These are phyloP conservation scores for Penicillium aurantiogriseum DNA, from an alignment of 2,329 filamentous ascomycete species.

Conservation along the genomic window DNA sequence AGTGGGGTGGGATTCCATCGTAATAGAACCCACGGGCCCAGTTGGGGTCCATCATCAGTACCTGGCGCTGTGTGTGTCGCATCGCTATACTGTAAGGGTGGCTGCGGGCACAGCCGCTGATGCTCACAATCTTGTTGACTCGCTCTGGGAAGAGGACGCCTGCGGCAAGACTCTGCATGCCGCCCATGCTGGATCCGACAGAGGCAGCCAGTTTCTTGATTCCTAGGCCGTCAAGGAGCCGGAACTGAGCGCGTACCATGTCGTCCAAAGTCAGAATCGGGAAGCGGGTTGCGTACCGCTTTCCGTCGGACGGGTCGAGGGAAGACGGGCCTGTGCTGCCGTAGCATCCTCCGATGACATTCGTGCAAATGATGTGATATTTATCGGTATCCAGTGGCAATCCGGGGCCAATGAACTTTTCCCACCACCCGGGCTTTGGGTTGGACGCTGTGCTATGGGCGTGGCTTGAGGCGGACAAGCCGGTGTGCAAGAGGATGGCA, in stretches of 20 bases:
- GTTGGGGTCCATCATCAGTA: slow-evolving; percentile 97
- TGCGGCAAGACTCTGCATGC: slow-evolving; percentile 92
- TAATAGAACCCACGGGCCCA: slow-evolving; percentile 98
- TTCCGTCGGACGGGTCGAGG: slow-evolving; percentile 81
- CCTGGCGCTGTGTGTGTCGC: slow-evolving; percentile 95
- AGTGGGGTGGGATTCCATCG: slow-evolving; percentile 80
- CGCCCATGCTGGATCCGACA: slow-evolving; percentile 95
- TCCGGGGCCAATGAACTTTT: slow-evolving; percentile 92
- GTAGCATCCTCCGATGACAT: slow-evolving; percentile 93
- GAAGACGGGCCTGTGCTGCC: slow-evolving; percentile 89
- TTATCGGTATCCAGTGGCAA: slow-evolving; percentile 83
- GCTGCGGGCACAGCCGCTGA: slow-evolving; percentile 88
- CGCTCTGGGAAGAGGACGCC: slow-evolving; percentile 79
- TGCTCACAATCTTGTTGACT: slow-evolving; percentile 78
- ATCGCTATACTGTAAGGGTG: slow-evolving; percentile 99
- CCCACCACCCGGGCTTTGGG: slow-evolving; percentile 94
- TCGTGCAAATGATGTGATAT: slow-evolving; percentile 93
- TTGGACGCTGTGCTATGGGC: slow-evolving; percentile 88
- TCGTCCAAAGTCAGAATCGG: slow-evolving; percentile 94
- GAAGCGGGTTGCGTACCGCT: slow-evolving; percentile 89
- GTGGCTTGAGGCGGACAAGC: slow-evolving; percentile 94
- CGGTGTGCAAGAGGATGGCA: slow-evolving; percentile 87
- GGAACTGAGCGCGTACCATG: slow-evolving; percentile 95
- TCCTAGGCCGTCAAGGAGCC: slow-evolving; percentile 74
- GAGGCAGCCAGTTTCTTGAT: slow-evolving; percentile 82